A percentile compares a stretch with the other conserved stretches of the same genome.
Evolutionary conservation across 139 green algal genomes (phyloP).

Genomic region (Limnomonas spitsbergensis): DNA sequence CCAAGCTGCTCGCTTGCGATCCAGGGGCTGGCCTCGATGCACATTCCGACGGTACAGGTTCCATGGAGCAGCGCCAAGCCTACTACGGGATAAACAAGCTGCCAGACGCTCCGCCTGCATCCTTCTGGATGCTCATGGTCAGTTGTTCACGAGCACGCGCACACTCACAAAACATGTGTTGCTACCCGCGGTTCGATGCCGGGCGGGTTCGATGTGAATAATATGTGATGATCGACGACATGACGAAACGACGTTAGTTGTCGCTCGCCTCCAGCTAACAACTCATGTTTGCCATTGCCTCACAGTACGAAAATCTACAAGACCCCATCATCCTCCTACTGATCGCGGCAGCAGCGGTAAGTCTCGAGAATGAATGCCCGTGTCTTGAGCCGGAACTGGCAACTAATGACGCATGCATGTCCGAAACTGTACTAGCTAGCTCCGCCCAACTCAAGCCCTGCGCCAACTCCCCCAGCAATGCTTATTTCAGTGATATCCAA

Average conservation of each 20-base stretch:
- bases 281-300: neutral
- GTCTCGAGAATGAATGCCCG: too few relatives aligned
- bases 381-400: too few relatives aligned
- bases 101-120: conserved; percentile 24
- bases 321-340: conserved; percentile 93
- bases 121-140: conserved; percentile 60
- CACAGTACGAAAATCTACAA: conserved; percentile 44
- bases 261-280: neutral
- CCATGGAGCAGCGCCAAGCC: neutral
- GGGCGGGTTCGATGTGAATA: too few relatives aligned
- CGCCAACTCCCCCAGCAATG: too few relatives aligned
- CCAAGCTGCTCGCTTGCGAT: neutral
- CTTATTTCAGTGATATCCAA: too few relatives aligned
- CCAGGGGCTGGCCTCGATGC: neutral
- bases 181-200: too few relatives aligned
- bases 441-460: too few relatives aligned
- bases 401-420: too few relatives aligned
- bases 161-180: too few relatives aligned
- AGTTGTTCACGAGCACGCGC: too few relatives aligned
- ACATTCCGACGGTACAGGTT: conserved; percentile 9
- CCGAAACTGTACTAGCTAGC: too few relatives aligned
- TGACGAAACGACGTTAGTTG: neutral
- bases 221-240: too few relatives aligned
- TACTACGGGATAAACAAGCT: conserved; percentile 51
- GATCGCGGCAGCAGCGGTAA: conserved; percentile 70